Evolutionary conservation across 768 basidiomycete species (phyloP).

Genomic region (Leccinum uliginosum): DNA sequence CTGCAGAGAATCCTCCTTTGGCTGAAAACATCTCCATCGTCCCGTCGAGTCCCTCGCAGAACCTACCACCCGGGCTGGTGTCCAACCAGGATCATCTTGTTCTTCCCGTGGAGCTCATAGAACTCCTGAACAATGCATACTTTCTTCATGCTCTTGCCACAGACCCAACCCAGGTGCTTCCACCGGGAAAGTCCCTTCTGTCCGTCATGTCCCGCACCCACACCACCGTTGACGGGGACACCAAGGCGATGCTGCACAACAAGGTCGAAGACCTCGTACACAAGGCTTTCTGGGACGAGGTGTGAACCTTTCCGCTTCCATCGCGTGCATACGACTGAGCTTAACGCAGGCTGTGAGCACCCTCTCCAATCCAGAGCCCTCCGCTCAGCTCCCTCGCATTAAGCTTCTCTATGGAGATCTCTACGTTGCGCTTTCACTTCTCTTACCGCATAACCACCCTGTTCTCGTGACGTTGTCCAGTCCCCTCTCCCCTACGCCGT

Average conservation of each 20-base stretch:
- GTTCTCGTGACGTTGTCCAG: slow-evolving; percentile 50
- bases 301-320: slow-evolving; percentile 29
- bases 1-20: not conserved
- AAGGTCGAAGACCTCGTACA: slow-evolving; percentile 48
- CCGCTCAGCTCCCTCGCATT: slow-evolving; percentile 56
- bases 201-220: slow-evolving; percentile 48
- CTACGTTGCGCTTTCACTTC: slow-evolving; percentile 43
- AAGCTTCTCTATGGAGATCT: slow-evolving; percentile 55
- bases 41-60: slow-evolving; percentile 8
- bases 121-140: slow-evolving; percentile 54
- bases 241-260: slow-evolving; percentile 38
- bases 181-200: slow-evolving; percentile 67
- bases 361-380: slow-evolving; percentile 55
- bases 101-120: slow-evolving; percentile 54
- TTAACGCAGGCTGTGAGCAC: slow-evolving; percentile 46
- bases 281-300: slow-evolving; percentile 73
- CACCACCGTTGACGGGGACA: slow-evolving; percentile 12
- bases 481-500: slow-evolving; percentile 63
- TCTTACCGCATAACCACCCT: slow-evolving; percentile 54
- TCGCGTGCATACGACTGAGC: slow-evolving; percentile 16
- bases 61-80: slow-evolving; percentile 15
- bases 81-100: slow-evolving; percentile 19
- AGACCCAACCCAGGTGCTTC: slow-evolving; percentile 56
- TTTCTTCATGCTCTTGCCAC: slow-evolving; percentile 67
- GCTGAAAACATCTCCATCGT: slow-evolving; percentile 11